Evolutionary conservation across 352 stramenopile species (phyloP), one percentile per base, ranked within the genome.

Genomic region (Pythium plurisporium): DNA sequence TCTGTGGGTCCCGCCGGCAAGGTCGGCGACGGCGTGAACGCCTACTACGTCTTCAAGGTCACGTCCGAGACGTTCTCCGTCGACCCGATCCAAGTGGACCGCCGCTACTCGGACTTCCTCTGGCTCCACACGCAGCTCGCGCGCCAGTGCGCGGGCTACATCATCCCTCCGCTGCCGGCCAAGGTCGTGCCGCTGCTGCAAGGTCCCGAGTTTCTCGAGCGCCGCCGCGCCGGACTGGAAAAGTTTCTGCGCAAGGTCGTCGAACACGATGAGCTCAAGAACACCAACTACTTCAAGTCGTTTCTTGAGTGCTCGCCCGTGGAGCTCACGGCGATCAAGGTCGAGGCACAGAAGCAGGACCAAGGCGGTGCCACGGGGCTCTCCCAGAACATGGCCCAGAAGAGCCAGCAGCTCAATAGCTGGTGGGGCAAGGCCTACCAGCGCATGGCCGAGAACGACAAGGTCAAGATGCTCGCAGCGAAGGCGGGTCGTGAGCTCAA

Each of bases 401-500:
- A 73, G 61, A 86, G 77, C 34, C 79, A 92, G 60, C 57, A 67
- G 64, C 71, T 92, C 49, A 79, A 89, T 47, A 86, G 73, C 48
- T 93, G 82, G 82, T 93, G 81, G 76, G 75, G 80, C 56, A 93
- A 93, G 55, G 83, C 80, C 5, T 80, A 86, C 59, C 82, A 93
- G 71, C 79, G 79, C 47, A 81, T 90, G 72, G 70, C 85, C 7
- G 82, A 93, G 74, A 89, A 87, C 56, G 76, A 87, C 59, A 71
- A 82, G 49, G 75, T 93, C 56, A 77, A 75, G 49, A 44, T 76
- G 55, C 79, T 93, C 48, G 76, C 71, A 5, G 74, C 80, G 4
- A 77, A 78, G 42, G 67, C 72, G 5, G 76, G 76, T 0, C 66
- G 67, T 19, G 74, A 84, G 17, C 62, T 87, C 30, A 62, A 61